Conservation (phyloP, 2,329 filamentous ascomycete genomes). For the Claviceps arundinis region DNA sequence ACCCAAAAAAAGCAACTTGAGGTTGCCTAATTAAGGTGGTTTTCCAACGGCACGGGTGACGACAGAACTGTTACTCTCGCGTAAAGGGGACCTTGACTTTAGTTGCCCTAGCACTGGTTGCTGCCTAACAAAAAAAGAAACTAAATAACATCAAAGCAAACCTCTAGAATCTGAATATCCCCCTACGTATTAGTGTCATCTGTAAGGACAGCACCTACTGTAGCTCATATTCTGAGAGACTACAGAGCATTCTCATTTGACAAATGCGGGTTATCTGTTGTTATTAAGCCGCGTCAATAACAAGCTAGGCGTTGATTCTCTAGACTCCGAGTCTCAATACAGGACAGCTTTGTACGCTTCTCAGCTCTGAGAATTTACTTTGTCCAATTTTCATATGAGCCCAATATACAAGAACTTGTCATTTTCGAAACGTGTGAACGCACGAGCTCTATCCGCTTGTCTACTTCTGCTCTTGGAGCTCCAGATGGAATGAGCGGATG, state of each 20-base stretch:
- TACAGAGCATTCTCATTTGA: neutral
- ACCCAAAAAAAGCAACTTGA: no score
- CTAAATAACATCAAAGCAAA: no score
- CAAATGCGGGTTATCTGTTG: neutral
- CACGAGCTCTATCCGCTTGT: neutral
- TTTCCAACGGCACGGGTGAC: no score
- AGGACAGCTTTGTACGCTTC: no score
- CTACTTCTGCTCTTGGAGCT: constrained; percentile 12
- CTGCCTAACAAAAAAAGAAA: no score
- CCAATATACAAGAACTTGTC: neutral
- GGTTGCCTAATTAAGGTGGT: no score
- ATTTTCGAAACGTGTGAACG: neutral
- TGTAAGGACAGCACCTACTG: no score
- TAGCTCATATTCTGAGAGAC: neutral
- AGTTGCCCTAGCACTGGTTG: no score
- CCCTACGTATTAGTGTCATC: no score
- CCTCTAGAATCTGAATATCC: no score
- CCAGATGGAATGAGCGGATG: constrained; percentile 62
- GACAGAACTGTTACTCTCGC: no score
- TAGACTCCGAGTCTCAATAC: neutral
- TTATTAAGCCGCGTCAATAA: neutral
- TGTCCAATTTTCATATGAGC: neutral
- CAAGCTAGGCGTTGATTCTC: neutral
- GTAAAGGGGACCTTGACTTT: no score
- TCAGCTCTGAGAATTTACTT: neutral